Percentiles rank a stretch among this genome's conserved stretches.
Evolutionary conservation across 2,329 filamentous ascomycete species (phyloP).

Genomic region (Fusarium pseudocircinatum): DNA sequence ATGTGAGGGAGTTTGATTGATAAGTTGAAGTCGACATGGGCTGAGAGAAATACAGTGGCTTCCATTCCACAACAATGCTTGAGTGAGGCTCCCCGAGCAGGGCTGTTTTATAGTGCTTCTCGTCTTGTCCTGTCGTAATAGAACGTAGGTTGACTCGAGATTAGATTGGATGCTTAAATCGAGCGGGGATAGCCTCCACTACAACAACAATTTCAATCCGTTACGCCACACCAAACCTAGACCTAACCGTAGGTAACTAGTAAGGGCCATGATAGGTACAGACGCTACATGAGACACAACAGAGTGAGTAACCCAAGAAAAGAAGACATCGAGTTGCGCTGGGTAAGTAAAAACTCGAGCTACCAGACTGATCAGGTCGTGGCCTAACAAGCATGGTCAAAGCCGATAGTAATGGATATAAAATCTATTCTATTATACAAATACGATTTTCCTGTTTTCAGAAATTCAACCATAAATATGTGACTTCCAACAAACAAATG

Average conservation of each 20-base stretch:
- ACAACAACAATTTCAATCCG: not conserved
- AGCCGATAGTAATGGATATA: not conserved
- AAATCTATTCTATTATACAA: not conserved
- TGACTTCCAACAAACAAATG: constrained; percentile 1
- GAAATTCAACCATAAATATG: not conserved
- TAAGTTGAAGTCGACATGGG: not conserved
- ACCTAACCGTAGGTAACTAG: not conserved
- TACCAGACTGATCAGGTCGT: not conserved
- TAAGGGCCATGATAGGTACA: not conserved
- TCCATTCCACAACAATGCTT: not conserved
- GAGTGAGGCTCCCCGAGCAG: not conserved
- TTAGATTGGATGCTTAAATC: not conserved
- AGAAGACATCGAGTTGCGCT: not conserved
- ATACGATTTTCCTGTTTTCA: not conserved
- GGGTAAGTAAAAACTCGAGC: not conserved
- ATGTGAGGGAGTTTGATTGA: not conserved
- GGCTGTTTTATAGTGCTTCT: not conserved
- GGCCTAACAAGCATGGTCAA: not conserved
- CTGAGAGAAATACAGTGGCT: not conserved
- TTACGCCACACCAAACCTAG: not conserved
- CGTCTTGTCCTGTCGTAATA: not conserved
- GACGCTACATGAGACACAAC: not conserved
- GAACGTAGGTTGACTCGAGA: not conserved
- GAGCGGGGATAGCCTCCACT: not conserved
- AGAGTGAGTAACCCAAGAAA: not conserved